A percentile compares a stretch with the other conserved stretches of the same genome.
These are phyloP conservation scores for Trebouxiophyceae sp. DNA, from an alignment of 163 green algal genomes.

Conservation along the genomic window DNA sequence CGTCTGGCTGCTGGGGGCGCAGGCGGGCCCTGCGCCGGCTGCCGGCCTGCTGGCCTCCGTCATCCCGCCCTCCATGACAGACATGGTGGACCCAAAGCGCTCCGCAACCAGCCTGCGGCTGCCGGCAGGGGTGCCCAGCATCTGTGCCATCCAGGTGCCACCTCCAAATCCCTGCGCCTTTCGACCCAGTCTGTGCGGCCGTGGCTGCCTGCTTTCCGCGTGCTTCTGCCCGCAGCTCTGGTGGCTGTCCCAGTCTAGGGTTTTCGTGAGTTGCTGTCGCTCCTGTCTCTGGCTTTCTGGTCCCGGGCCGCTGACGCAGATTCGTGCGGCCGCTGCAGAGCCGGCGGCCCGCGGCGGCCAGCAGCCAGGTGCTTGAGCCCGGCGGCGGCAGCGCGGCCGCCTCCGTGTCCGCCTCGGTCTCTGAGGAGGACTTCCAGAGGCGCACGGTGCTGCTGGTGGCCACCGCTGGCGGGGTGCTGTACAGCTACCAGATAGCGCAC, in stretches of 20 bases:
- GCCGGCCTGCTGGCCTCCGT: conserved; percentile 20
- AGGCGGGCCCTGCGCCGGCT: conserved; percentile 17
- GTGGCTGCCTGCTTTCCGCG: too few relatives aligned
- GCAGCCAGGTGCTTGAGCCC: not conserved
- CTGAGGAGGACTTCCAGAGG: not conserved
- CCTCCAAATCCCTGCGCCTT: too few relatives aligned
- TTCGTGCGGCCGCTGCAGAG: too few relatives aligned
- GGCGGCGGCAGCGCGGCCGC: too few relatives aligned
- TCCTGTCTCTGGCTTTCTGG: too few relatives aligned
- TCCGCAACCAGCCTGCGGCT: conserved; percentile 23
- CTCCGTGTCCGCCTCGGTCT: not conserved
- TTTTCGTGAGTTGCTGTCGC: too few relatives aligned
- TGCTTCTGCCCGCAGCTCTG: too few relatives aligned
- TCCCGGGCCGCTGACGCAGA: too few relatives aligned
- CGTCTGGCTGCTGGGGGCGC: conserved; percentile 22
- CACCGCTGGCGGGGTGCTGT: conserved; percentile 46
- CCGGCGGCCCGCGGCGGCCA: not conserved
- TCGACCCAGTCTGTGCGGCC: too few relatives aligned
- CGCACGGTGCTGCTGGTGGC: conserved; percentile 38
- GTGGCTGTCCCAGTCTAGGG: too few relatives aligned
- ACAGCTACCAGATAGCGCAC: conserved; percentile 55
- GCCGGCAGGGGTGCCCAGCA: conserved; percentile 8
- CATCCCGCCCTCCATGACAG: conserved; percentile 14
- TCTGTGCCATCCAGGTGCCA: conserved; percentile 24
- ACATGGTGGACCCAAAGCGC: conserved; percentile 24